Evolutionary conservation across 768 basidiomycete species (phyloP).

Genomic region (Kwoniella dendrophila): DNA sequence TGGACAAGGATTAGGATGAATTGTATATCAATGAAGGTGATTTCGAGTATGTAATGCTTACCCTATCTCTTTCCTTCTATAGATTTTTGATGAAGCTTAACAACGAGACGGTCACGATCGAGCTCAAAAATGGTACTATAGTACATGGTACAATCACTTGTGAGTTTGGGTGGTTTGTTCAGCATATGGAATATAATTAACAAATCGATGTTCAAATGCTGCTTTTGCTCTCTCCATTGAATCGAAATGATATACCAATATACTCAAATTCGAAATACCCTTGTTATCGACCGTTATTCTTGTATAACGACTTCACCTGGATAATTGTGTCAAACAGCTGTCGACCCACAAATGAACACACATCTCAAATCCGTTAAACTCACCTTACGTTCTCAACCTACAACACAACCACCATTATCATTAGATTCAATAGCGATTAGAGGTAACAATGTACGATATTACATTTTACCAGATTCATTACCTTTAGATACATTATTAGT

Average conservation of each 20-base stretch:
- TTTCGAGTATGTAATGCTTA: constrained; percentile 17
- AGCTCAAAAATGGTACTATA: constrained; percentile 94
- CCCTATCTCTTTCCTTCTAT: background rate
- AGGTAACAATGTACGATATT: constrained; percentile 96
- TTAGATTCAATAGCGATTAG: constrained; percentile 91
- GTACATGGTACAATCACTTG: constrained; percentile 97
- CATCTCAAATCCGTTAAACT: constrained; percentile 97
- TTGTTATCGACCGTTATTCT: background rate
- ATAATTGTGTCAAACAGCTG: constrained; percentile 72
- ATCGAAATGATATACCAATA: background rate
- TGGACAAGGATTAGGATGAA: background rate
- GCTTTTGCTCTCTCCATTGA: background rate
- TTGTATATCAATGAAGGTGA: constrained; percentile 8
- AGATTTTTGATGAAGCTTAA: constrained; percentile 99
- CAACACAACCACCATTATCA: constrained; percentile 62
- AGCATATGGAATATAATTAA: too few relatives aligned
- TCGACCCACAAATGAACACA: constrained; percentile 99
- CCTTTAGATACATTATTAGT: constrained; percentile 95
- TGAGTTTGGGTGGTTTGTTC: constrained; percentile 57
- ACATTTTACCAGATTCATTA: constrained; percentile 93
- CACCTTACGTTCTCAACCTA: constrained; percentile 71
- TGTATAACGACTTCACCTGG: background rate
- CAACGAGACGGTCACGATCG: constrained; percentile 97
- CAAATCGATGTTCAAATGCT: too few relatives aligned
- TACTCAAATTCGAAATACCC: background rate